These are phyloP conservation scores for Melampsora larici-populina DNA, from an alignment of 1,284 basidiomycete genomes.

Conservation along the genomic window DNA sequence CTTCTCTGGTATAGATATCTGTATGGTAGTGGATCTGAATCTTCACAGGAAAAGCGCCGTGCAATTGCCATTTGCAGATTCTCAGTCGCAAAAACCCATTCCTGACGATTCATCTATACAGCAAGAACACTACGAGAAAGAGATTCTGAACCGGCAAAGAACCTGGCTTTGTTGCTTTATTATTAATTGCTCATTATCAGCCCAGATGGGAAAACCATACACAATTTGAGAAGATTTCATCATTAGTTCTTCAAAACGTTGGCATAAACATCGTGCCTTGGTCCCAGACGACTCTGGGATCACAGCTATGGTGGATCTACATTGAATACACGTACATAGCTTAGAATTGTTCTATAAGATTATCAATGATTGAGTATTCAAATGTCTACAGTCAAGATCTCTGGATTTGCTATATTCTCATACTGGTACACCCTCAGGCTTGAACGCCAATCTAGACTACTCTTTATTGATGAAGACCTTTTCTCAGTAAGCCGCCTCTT, in stretches of 20 bases:
- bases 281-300: slow-evolving; percentile 51
- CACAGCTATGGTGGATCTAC: slow-evolving; percentile 50
- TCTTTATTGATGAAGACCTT: slow-evolving; percentile 51
- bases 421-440: slow-evolving; percentile 72
- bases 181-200: slow-evolving; percentile 74
- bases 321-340: slow-evolving; percentile 48
- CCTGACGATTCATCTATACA: slow-evolving; percentile 48
- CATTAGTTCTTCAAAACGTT: slow-evolving; percentile 69
- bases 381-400: slow-evolving; percentile 65
- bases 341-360: background rate
- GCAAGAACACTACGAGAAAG: slow-evolving; percentile 66
- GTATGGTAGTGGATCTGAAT: slow-evolving; percentile 77
- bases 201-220: slow-evolving; percentile 80
- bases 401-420: slow-evolving; percentile 85
- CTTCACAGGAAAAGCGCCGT: slow-evolving; percentile 66
- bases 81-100: slow-evolving; percentile 45
- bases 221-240: slow-evolving; percentile 81
- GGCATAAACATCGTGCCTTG: slow-evolving; percentile 57
- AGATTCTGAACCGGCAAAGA: slow-evolving; percentile 72
- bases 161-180: slow-evolving; percentile 85
- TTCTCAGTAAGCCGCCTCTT: background rate
- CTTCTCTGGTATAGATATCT: slow-evolving; percentile 50
- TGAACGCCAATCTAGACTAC: slow-evolving; percentile 84
- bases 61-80: slow-evolving; percentile 54
- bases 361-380: background rate